phyloP scores from a whole-genome alignment of 148 eudicot species.

The Pouteria glomerata region DNA sequence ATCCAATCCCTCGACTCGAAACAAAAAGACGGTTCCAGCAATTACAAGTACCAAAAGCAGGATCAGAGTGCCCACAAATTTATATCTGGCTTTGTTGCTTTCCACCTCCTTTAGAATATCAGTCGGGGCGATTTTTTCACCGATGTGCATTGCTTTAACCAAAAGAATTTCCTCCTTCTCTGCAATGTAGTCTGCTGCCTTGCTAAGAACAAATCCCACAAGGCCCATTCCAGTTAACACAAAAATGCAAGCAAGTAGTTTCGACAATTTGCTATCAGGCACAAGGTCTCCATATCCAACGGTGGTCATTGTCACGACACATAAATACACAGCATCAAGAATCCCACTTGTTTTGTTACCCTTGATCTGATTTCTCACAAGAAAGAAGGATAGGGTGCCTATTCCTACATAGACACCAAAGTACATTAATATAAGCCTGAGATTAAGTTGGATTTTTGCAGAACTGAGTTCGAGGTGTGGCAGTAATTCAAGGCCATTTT shows the following conservation, averaged over 20 bases:
- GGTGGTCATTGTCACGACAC: conserved; percentile 79
- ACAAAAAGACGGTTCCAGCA: conserved; percentile 42
- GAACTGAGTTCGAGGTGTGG: conserved; percentile 17
- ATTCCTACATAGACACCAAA: conserved; percentile 35
- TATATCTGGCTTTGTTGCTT: conserved; percentile 48
- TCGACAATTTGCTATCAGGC: conserved; percentile 50
- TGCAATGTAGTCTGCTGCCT: conserved; percentile 58
- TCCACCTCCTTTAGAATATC: conserved; percentile 53
- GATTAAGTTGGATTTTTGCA: conserved; percentile 16
- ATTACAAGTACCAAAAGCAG: conserved; percentile 36
- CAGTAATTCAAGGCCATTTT: conserved; percentile 5
- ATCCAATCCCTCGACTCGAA: conserved; percentile 34
- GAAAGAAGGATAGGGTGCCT: conserved; percentile 52
- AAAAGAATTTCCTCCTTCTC: conserved; percentile 53
- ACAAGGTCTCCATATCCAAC: conserved; percentile 94
- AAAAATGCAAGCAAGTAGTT: conserved; percentile 50
- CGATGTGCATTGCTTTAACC: conserved; percentile 48
- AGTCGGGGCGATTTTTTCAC: conserved; percentile 20
- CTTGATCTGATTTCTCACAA: conserved; percentile 42
- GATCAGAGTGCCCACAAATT: conserved; percentile 28
- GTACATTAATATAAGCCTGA: conserved; percentile 23
- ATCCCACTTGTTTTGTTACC: conserved; percentile 57
- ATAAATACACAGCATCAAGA: conserved; percentile 67
- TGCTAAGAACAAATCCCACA: conserved; percentile 58
- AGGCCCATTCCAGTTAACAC: conserved; percentile 67